These are phyloP conservation scores for Sphagnum fallax DNA, from an alignment of 228 moss, liverwort and hornwort species.

Conservation along the genomic window DNA sequence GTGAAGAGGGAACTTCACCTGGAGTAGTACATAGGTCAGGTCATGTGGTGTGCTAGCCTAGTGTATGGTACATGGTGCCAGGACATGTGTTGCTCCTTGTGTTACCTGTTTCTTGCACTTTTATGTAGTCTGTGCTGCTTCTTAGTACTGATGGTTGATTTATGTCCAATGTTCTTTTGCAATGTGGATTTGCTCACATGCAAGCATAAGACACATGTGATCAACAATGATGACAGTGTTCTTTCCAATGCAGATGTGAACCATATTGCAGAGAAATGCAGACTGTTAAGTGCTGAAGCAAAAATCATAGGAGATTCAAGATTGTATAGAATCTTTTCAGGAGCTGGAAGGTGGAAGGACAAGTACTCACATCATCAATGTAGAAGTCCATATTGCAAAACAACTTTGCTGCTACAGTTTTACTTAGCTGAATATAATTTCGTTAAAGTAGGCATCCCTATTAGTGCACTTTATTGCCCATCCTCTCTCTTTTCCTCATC, in stretches of 20 bases:
- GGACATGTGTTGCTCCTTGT: neutral
- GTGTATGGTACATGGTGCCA: no score
- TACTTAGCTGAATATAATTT: no score
- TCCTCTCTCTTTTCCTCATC: no score
- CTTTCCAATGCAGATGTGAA: conserved; percentile 90
- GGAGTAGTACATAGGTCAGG: no score
- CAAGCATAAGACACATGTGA: conserved; percentile 97
- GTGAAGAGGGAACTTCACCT: no score
- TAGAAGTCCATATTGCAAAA: conserved; percentile 77
- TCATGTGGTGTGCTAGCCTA: no score
- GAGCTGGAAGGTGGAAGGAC: conserved; percentile 28
- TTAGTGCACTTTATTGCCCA: no score
- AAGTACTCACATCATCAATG: conserved; percentile 4
- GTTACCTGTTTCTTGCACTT: no score
- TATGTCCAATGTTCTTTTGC: conserved; percentile 5
- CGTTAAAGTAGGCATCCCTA: no score
- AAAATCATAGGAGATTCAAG: neutral
- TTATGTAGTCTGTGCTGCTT: no score
- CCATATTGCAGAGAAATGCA: conserved; percentile 28
- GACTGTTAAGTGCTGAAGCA: neutral
- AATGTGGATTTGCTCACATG: conserved; percentile 88
- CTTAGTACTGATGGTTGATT: no score
- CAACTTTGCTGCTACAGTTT: no score
- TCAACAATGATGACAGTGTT: conserved; percentile 84
- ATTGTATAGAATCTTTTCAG: neutral